Conservation (phyloP, 2,329 filamentous ascomycete genomes). For the Penicillium corylophilum region DNA sequence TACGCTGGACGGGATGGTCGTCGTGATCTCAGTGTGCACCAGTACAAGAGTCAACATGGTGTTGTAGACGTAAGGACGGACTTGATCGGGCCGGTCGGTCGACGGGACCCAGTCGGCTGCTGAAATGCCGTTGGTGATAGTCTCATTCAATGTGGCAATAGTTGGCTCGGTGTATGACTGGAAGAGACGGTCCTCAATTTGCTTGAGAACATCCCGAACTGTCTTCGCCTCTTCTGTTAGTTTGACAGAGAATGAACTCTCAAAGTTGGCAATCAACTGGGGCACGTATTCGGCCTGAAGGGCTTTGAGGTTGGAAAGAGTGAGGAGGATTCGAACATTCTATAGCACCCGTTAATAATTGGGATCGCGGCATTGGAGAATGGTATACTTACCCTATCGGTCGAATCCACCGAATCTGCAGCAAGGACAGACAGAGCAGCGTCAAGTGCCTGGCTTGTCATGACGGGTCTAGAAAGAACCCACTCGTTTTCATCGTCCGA, state of each 20-base stretch:
- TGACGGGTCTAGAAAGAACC: conserved; percentile 47
- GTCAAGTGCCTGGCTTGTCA: conserved; percentile 30
- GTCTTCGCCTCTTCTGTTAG: conserved; percentile 91
- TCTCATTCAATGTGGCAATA: conserved; percentile 64
- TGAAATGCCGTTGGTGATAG: conserved; percentile 71
- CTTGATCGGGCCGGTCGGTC: conserved; percentile 63
- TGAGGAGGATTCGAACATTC: conserved; percentile 91
- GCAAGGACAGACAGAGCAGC: conserved; percentile 43
- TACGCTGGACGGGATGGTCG: conserved; percentile 67
- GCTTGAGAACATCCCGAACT: conserved; percentile 82
- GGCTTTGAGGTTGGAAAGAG: conserved; percentile 84
- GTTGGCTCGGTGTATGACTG: conserved; percentile 84
- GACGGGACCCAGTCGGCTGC: conserved; percentile 69
- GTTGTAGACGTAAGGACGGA: conserved; percentile 86
- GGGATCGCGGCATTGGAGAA: background rate
- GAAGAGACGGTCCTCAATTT: conserved; percentile 91
- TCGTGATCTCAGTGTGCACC: conserved; percentile 85
- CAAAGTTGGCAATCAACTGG: conserved; percentile 85
- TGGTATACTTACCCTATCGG: conserved; percentile 50
- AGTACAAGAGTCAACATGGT: conserved; percentile 81
- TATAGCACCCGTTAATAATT: conserved; percentile 40
- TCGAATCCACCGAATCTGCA: conserved; percentile 53
- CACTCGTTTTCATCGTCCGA: conserved; percentile 56
- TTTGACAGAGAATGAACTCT: conserved; percentile 90
- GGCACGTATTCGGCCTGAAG: conserved; percentile 81